Conservation (phyloP, 306 rosid genomes). For the Cucurbita pepo region DNA sequence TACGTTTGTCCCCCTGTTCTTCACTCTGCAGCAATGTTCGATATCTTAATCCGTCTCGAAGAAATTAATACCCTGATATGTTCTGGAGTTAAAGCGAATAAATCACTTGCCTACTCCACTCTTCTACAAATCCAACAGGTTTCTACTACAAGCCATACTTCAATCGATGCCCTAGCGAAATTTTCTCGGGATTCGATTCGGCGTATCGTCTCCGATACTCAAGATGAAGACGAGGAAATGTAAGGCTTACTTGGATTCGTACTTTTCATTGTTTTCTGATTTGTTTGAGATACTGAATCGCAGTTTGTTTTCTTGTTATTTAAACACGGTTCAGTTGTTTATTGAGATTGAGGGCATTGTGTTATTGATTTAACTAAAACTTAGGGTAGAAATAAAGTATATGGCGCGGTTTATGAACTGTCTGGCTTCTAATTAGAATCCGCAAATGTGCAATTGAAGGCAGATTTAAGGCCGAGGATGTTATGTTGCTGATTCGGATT, state of each 20-base stretch:
- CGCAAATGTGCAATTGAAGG: neutral
- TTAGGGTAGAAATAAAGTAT: neutral
- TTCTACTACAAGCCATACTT: conserved; percentile 19
- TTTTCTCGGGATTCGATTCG: conserved; percentile 18
- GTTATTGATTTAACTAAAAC: neutral
- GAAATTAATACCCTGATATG: conserved; percentile 31
- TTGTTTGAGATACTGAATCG: neutral
- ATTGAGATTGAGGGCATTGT: neutral
- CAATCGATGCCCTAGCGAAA: conserved; percentile 31
- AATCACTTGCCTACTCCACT: conserved; percentile 45
- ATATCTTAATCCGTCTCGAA: conserved; percentile 21
- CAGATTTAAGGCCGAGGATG: neutral
- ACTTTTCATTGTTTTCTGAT: neutral
- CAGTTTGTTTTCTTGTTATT: neutral
- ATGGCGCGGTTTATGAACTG: neutral
- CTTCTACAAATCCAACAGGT: conserved; percentile 50
- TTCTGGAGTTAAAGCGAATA: conserved; percentile 20
- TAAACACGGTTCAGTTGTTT: neutral
- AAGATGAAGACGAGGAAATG: conserved; percentile 55
- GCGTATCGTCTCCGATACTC: conserved; percentile 28
- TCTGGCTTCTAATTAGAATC: neutral
- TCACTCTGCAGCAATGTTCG: conserved; percentile 24
- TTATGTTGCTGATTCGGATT: neutral
- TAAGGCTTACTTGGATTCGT: conserved; percentile 2
- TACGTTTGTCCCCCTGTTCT: neutral